Conservation (phyloP, 2,329 filamentous ascomycete genomes). For the Alternaria novae-zelandiae region DNA sequence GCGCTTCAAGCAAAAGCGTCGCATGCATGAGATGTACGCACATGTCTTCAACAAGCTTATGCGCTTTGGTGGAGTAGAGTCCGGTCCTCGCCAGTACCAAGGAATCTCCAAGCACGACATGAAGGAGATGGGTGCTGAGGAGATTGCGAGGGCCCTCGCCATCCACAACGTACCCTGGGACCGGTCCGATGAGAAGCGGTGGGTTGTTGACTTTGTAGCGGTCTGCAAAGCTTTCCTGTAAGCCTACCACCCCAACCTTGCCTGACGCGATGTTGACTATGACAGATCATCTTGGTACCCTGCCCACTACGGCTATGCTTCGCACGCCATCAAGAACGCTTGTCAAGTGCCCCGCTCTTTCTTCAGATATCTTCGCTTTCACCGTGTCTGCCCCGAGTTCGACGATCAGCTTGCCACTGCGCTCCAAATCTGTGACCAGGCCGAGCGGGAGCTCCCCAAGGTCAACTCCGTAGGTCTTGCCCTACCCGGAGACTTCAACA, state of each 20-base stretch:
- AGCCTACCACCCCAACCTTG: slow-evolving; percentile 39
- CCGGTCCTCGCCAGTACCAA: slow-evolving; percentile 67
- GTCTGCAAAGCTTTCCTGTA: slow-evolving; percentile 82
- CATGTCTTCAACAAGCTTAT: slow-evolving; percentile 81
- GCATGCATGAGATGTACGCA: slow-evolving; percentile 68
- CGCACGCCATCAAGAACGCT: slow-evolving; percentile 62
- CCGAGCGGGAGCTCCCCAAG: slow-evolving; percentile 70
- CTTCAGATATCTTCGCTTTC: slow-evolving; percentile 82
- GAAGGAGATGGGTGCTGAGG: slow-evolving; percentile 65
- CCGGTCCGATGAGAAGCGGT: slow-evolving; percentile 60
- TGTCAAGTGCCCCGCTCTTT: slow-evolving; percentile 81
- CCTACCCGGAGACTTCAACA: slow-evolving; percentile 82
- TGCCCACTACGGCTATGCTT: slow-evolving; percentile 61
- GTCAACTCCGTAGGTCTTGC: slow-evolving; percentile 58
- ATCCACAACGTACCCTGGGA: slow-evolving; percentile 64
- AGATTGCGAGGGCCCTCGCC: slow-evolving; percentile 70
- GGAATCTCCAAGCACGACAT: slow-evolving; percentile 67
- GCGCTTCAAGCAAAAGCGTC: slow-evolving; percentile 78
- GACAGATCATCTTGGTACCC: slow-evolving; percentile 62
- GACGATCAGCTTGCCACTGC: slow-evolving; percentile 70
- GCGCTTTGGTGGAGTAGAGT: slow-evolving; percentile 79
- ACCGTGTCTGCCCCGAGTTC: slow-evolving; percentile 87
- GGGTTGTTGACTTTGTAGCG: slow-evolving; percentile 80
- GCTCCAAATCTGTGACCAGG: slow-evolving; percentile 68
- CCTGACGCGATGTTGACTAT: slow-evolving; percentile 13